Conservation (phyloP, 2,329 filamentous ascomycete species). For the Aspergillus sp. region DNA sequence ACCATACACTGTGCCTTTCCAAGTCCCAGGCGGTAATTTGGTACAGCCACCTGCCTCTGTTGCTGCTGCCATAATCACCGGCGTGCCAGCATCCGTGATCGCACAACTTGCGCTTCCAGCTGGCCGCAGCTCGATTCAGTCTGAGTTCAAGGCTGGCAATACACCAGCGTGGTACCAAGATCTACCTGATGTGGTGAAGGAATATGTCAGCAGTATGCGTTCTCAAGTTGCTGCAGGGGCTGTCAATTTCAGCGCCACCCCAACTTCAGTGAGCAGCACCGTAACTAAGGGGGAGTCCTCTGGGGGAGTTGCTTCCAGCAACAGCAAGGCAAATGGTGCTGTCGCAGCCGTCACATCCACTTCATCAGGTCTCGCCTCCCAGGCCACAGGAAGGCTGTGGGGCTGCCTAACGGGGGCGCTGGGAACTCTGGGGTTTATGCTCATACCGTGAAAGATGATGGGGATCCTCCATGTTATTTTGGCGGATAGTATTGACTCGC, state of each 20-base stretch:
- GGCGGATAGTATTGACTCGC: too few relatives aligned
- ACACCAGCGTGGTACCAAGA: background rate
- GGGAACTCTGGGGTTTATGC: background rate
- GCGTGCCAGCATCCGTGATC: background rate
- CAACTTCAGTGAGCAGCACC: background rate
- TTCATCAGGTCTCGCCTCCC: background rate
- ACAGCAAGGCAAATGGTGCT: too few relatives aligned
- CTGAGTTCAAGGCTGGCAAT: background rate
- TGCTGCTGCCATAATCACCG: background rate
- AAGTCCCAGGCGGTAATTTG: conserved; percentile 8
- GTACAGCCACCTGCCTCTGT: background rate
- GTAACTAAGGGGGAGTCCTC: background rate
- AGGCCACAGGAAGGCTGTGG: background rate
- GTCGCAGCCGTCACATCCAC: background rate
- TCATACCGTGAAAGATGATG: background rate
- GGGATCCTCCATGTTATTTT: too few relatives aligned
- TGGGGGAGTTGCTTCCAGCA: background rate
- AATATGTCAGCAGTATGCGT: background rate
- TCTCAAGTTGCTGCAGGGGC: background rate
- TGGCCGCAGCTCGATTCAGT: background rate
- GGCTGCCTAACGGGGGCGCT: background rate
- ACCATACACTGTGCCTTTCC: conserved; percentile 7
- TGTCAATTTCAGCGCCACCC: background rate
- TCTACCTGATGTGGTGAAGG: background rate
- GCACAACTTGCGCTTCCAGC: background rate